Evolutionary conservation across 345 rosid genomes (phyloP).

Genomic region (Citrus inodora): DNA sequence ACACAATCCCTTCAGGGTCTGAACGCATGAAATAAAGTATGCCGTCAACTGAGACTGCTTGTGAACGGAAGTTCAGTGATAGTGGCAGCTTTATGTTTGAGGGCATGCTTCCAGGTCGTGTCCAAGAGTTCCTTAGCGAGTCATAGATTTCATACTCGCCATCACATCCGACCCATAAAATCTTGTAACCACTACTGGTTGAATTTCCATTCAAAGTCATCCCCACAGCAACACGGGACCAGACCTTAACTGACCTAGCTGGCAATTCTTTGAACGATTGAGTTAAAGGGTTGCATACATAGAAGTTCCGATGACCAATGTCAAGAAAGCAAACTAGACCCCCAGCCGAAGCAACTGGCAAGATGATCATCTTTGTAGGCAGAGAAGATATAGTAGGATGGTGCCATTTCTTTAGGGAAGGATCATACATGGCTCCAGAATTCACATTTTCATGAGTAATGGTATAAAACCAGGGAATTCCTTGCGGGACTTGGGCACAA

Average conservation of each 20-base stretch:
- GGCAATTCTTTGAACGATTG: conserved; percentile 83
- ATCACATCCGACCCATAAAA: conserved; percentile 88
- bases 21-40: conserved; percentile 86
- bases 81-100: conserved; percentile 68
- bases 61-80: conserved; percentile 83
- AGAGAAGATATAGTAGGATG: conserved; percentile 65
- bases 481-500: conserved; percentile 53
- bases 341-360: conserved; percentile 95
- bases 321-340: conserved; percentile 97
- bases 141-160: conserved; percentile 95
- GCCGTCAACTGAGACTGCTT: conserved; percentile 61
- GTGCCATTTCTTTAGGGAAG: conserved; percentile 83
- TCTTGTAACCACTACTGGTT: conserved; percentile 63
- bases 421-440: conserved; percentile 87
- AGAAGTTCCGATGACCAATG: conserved; percentile 83
- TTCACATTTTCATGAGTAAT: conserved; percentile 82
- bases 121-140: conserved; percentile 69
- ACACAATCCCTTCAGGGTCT: conserved; percentile 89
- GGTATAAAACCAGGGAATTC: conserved; percentile 86
- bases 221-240: conserved; percentile 93
- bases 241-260: conserved; percentile 77
- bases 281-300: conserved; percentile 87
- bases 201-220: conserved; percentile 69
- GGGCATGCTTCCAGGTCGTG: conserved; percentile 76
- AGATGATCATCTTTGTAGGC: conserved; percentile 62